Base-by-base conservation (phyloP, 306 rosid genomes). In the Acacia melanoxylon region DNA sequence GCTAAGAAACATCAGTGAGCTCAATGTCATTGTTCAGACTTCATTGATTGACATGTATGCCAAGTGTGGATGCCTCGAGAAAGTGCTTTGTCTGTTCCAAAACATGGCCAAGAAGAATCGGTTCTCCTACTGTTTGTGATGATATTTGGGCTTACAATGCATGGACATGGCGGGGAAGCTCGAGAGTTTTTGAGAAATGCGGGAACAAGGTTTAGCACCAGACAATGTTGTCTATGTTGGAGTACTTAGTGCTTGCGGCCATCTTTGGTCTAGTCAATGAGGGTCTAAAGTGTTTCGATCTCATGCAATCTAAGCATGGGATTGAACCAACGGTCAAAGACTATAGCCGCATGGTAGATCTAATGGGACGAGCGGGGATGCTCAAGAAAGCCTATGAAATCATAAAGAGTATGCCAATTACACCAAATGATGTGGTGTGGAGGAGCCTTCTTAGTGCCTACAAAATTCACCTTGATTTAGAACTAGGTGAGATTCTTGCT, bases 341-440 rank as follows among this genome's bases (percentile, higher is more conserved):
- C 78, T 94, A 90, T 46, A 93, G 97, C 80, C 91, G 98, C 87
- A 51, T 94, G 86, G 98, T 94, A 69, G 98, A 90, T 74, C 92
- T 94, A 54, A 74, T 90, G 87, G 97, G 94, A 10, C 83, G 93
- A 86, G 91, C 91, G 0, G 93, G 97, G 72, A 85, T 65, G 94
- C 89, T 94, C 14, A 75, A 78, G 31, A 91, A 91, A 86, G 97
- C 98, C 62, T 87, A 85, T 37, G 84, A 88, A 80, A 87, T 92
- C 62, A 84, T 92, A 65, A 79, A 80, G 41, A 79, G 88, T 84
- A 94, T 91, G 94, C 77, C 83, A 20, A 76, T 87, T 20, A 76
- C 77, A 62, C 92, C 97, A 8, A 94, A 92, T 48, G 94, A 91
- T 74, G 82, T 90, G 15, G 80, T 89, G 48, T 94, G 98, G 97